Percentiles rank a stretch among this genome's conserved stretches.
Conservation (phyloP, 2,329 filamentous ascomycete genomes). For the Beauveria sp. region DNA sequence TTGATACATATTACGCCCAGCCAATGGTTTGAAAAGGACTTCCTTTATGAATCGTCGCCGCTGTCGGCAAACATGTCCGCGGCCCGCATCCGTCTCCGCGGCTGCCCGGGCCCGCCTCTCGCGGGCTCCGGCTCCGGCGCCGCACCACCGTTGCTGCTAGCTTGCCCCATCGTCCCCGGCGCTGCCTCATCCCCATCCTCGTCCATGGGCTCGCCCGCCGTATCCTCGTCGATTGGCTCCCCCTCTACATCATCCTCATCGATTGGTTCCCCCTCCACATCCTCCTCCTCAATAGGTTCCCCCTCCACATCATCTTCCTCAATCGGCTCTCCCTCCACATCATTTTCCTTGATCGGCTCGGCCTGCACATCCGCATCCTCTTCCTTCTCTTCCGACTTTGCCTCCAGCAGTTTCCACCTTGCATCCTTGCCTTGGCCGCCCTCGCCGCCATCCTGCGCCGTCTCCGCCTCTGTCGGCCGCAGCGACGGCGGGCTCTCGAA, state of each 20-base stretch:
- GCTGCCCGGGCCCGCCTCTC: constrained; percentile 20
- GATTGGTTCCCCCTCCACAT: constrained; percentile 38
- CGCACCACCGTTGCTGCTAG: constrained; percentile 25
- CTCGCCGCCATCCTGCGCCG: constrained; percentile 19
- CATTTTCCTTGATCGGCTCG: constrained; percentile 38
- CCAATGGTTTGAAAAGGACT: not conserved
- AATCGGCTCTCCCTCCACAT: constrained; percentile 36
- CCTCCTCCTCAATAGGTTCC: constrained; percentile 34
- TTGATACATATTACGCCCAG: not conserved
- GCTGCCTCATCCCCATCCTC: constrained; percentile 30
- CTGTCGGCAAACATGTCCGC: constrained; percentile 85
- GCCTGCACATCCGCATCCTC: constrained; percentile 42
- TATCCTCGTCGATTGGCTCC: constrained; percentile 33
- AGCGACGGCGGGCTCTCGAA: constrained; percentile 62
- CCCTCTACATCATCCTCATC: constrained; percentile 34
- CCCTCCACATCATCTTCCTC: constrained; percentile 42
- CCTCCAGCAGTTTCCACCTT: constrained; percentile 46
- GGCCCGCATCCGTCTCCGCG: constrained; percentile 61
- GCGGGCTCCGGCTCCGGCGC: constrained; percentile 14
- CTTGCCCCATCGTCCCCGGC: constrained; percentile 16
- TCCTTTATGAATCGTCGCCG: constrained; percentile 34
- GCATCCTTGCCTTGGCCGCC: constrained; percentile 27
- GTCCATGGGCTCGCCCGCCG: constrained; percentile 31
- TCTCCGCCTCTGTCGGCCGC: constrained; percentile 19
- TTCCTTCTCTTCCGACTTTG: constrained; percentile 20